Evolutionary conservation across 768 basidiomycete genomes (phyloP).

Genomic region (Podaxis sp.): DNA sequence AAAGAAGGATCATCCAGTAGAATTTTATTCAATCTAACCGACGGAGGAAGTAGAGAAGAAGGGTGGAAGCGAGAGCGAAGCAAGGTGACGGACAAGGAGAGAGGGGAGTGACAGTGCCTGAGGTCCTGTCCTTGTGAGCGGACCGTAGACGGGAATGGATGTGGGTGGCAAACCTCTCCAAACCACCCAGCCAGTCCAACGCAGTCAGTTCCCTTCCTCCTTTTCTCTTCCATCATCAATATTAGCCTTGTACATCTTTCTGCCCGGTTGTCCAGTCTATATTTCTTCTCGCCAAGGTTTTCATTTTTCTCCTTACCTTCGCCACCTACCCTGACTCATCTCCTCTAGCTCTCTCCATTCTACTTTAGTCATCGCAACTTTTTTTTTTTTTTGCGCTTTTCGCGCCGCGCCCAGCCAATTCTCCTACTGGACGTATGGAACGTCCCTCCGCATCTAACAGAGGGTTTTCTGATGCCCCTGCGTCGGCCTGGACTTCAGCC

Average conservation of each 20-base stretch:
- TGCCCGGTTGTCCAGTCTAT: not conserved
- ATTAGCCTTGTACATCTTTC: not conserved
- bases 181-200: conserved; percentile 8
- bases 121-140: conserved; percentile 2
- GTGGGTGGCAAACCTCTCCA: conserved; percentile 9
- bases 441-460: not conserved
- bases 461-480: conserved; percentile 2
- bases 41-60: not conserved
- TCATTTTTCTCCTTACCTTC: not conserved
- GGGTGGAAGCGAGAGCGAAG: not conserved
- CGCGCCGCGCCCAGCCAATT: not conserved
- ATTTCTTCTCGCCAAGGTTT: not conserved
- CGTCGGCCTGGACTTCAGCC: conserved; percentile 20
- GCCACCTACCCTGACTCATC: not conserved
- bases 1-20: not conserved
- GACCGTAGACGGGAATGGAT: conserved; percentile 7
- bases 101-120: not conserved
- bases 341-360: not conserved
- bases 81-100: not conserved
- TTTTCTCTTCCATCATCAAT: conserved; percentile 10
- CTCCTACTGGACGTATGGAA: not conserved
- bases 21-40: not conserved
- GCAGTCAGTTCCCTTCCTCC: conserved; percentile 3
- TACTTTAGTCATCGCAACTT: not conserved
- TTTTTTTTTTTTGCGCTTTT: not conserved